Conservation (phyloP, 768 basidiomycete species). For the Naematelia encephala region DNA sequence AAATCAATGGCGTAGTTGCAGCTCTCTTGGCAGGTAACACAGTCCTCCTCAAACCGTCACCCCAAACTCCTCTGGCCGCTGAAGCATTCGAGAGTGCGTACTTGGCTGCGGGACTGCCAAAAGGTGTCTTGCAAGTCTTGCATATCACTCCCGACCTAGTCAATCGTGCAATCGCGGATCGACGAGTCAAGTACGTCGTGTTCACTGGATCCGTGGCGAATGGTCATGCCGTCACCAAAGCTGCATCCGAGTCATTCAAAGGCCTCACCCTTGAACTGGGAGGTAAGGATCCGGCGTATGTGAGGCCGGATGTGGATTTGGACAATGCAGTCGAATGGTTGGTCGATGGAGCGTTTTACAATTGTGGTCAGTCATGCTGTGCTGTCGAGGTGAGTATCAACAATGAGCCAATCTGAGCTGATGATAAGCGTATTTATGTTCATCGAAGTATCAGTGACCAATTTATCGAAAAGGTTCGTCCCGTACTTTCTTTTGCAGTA, state of each 20-base stretch:
- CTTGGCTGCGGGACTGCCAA: conserved; percentile 69
- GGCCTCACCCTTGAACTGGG: conserved; percentile 87
- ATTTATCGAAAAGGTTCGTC: conserved; percentile 59
- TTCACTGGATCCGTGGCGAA: conserved; percentile 84
- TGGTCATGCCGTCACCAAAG: conserved; percentile 67
- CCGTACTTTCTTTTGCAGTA: background rate
- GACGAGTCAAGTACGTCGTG: conserved; percentile 71
- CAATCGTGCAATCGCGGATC: conserved; percentile 66
- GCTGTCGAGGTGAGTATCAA: conserved; percentile 66
- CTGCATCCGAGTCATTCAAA: conserved; percentile 73
- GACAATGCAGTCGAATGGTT: conserved; percentile 75
- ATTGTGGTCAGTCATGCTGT: conserved; percentile 94
- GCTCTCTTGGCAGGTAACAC: conserved; percentile 81
- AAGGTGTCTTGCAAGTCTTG: conserved; percentile 56
- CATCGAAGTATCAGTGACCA: conserved; percentile 71
- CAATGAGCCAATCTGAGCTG: conserved; percentile 37
- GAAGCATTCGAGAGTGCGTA: conserved; percentile 70
- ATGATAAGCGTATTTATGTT: conserved; percentile 91
- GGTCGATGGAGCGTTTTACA: conserved; percentile 90
- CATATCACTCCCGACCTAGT: conserved; percentile 50
- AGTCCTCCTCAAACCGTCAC: conserved; percentile 86
- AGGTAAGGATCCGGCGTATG: conserved; percentile 94
- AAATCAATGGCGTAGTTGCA: conserved; percentile 84
- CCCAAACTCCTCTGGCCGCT: conserved; percentile 83
- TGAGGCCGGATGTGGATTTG: conserved; percentile 75